Percentiles rank a stretch among this genome's conserved stretches.
phyloP scores from a whole-genome alignment of 1,284 basidiomycete species.

The Cutaneotrichosporon sp. region DNA sequence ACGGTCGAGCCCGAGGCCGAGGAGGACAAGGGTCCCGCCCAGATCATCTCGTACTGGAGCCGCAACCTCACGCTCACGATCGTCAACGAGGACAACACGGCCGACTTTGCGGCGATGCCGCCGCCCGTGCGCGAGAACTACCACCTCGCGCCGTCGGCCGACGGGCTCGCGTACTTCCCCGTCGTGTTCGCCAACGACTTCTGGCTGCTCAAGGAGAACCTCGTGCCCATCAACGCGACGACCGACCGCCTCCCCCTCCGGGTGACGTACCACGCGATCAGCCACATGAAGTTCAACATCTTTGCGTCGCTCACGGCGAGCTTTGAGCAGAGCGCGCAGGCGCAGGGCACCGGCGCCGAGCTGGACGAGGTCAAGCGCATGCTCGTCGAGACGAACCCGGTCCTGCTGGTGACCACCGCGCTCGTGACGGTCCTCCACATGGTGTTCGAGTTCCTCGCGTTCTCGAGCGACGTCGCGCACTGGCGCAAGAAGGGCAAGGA shows the following conservation, averaged over 20 bases:
- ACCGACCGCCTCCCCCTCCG: slow-evolving; percentile 73
- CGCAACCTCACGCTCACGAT: slow-evolving; percentile 86
- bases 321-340: slow-evolving; percentile 72
- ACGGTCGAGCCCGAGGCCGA: slow-evolving; percentile 35
- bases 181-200: slow-evolving; percentile 94
- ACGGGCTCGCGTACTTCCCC: slow-evolving; percentile 66
- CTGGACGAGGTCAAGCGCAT: slow-evolving; percentile 92
- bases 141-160: slow-evolving; percentile 56
- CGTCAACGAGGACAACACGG: slow-evolving; percentile 64
- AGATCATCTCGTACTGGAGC: slow-evolving; percentile 73
- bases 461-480: slow-evolving; percentile 90
- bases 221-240: slow-evolving; percentile 75
- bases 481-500: slow-evolving; percentile 94
- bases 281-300: slow-evolving; percentile 72
- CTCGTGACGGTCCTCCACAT: slow-evolving; percentile 84
- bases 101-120: slow-evolving; percentile 65
- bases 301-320: slow-evolving; percentile 76
- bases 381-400: slow-evolving; percentile 91
- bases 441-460: slow-evolving; percentile 91
- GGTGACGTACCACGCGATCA: slow-evolving; percentile 80
- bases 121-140: slow-evolving; percentile 60
- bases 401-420: slow-evolving; percentile 71
- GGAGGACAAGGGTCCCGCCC: slow-evolving; percentile 28
- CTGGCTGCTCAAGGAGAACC: slow-evolving; percentile 78
- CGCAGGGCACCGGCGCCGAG: slow-evolving; percentile 68